Evolutionary conservation across 2,329 filamentous ascomycete genomes (phyloP).

Genomic region (Fusarium sp.): DNA sequence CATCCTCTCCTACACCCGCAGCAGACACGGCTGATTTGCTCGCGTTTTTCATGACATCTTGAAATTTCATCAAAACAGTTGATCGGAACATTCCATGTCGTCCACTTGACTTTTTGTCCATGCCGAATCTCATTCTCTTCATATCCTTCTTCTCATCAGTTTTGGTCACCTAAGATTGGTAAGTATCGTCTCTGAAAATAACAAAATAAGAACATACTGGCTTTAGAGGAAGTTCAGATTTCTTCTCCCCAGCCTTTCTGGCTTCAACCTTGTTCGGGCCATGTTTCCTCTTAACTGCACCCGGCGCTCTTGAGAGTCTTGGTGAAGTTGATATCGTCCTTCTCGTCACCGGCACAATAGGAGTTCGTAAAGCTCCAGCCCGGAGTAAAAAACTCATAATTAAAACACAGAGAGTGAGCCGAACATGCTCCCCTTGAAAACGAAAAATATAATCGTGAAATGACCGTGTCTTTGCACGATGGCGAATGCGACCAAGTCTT

Average conservation of each 20-base stretch:
- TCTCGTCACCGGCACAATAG: slow-evolving; percentile 26
- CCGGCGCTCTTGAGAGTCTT: not conserved
- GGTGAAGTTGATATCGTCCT: slow-evolving; percentile 41
- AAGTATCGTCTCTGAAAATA: not conserved
- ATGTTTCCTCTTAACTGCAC: not conserved
- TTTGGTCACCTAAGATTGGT: slow-evolving; percentile 41
- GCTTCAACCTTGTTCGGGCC: not conserved
- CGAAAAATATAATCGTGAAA: slow-evolving; percentile 1
- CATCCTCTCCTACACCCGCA: slow-evolving; percentile 47
- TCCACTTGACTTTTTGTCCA: slow-evolving; percentile 37
- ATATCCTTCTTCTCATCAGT: slow-evolving; percentile 44
- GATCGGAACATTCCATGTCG: slow-evolving; percentile 47
- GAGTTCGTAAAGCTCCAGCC: slow-evolving; percentile 38
- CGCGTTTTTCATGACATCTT: slow-evolving; percentile 45
- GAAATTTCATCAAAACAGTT: slow-evolving; percentile 50
- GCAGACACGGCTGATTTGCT: slow-evolving; percentile 34
- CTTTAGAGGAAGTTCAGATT: not conserved
- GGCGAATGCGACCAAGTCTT: slow-evolving; percentile 10
- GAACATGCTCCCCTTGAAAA: slow-evolving; percentile 29
- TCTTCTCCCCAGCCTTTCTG: no score
- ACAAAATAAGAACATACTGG: slow-evolving; percentile 35
- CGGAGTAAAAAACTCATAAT: slow-evolving; percentile 46
- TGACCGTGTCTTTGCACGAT: not conserved
- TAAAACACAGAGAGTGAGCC: not conserved
- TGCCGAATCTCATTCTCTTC: slow-evolving; percentile 44